A percentile compares a stretch with the other conserved stretches of the same genome.
Evolutionary conservation across 129 eudicot genomes (phyloP).

Genomic region (Chrysanthemum lavandulifolium): DNA sequence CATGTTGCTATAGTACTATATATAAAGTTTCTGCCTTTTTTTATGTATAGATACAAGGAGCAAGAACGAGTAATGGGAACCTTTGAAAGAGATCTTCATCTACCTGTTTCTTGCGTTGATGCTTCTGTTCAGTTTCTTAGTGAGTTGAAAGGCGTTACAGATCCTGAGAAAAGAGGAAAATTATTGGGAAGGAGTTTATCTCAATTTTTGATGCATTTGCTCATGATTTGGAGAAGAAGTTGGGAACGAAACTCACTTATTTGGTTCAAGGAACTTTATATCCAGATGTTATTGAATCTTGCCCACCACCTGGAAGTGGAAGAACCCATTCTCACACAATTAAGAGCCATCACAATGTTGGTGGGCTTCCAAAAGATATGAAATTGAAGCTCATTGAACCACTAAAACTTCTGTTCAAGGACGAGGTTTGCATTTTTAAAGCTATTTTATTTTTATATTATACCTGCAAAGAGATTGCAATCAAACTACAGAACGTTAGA

Average conservation of each 20-base stretch:
- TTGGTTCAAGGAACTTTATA: conserved; percentile 97
- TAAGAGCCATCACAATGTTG: conserved; percentile 95
- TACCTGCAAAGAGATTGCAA: background rate
- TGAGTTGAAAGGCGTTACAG: conserved; percentile 81
- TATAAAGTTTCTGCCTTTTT: background rate
- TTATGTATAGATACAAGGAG: conserved; percentile 66
- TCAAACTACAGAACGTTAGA: no score
- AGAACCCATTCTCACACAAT: conserved; percentile 94
- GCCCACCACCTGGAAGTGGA: conserved; percentile 97
- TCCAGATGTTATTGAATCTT: conserved; percentile 96
- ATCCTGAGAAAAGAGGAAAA: conserved; percentile 87
- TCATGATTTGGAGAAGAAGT: conserved; percentile 68
- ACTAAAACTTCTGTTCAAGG: conserved; percentile 86
- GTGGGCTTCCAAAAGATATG: conserved; percentile 98
- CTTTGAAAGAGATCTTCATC: conserved; percentile 87
- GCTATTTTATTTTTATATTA: background rate
- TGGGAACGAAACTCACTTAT: conserved; percentile 75
- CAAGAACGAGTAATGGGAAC: conserved; percentile 91
- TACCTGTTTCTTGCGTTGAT: conserved; percentile 94
- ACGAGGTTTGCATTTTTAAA: conserved; percentile 58
- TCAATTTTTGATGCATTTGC: conserved; percentile 80
- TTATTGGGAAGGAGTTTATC: conserved; percentile 92
- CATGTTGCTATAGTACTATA: background rate
- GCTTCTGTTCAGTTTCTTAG: conserved; percentile 77
- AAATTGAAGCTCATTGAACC: conserved; percentile 95